phyloP scores from a whole-genome alignment of 495 filamentous ascomycete genomes.

The Mycothermus thermophilus region DNA sequence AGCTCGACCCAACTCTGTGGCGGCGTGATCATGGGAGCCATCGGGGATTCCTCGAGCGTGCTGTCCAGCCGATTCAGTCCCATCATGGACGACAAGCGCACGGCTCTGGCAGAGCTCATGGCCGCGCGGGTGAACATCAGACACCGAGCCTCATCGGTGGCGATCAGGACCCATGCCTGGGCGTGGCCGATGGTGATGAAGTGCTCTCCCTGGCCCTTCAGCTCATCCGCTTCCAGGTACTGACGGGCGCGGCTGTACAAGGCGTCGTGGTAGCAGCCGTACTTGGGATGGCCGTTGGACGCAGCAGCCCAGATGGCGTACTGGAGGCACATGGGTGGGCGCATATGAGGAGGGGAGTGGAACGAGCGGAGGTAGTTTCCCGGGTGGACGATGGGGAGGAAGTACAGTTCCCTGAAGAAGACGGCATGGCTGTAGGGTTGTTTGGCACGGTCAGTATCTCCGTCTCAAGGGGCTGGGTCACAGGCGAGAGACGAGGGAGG shows the following conservation, averaged over 20 bases:
- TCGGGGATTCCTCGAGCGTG: constrained; percentile 19
- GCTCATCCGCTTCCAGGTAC: constrained; percentile 35
- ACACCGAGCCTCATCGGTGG: constrained; percentile 28
- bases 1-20: constrained; percentile 33
- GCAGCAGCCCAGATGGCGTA: constrained; percentile 35
- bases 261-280: constrained; percentile 26
- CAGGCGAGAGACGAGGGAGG: neutral
- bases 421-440: constrained; percentile 26
- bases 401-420: constrained; percentile 27
- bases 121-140: constrained; percentile 31
- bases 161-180: constrained; percentile 32
- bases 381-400: constrained; percentile 29
- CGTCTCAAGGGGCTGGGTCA: neutral
- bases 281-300: constrained; percentile 24
- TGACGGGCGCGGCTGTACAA: constrained; percentile 36
- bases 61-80: constrained; percentile 34
- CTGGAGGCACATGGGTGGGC: constrained; percentile 36
- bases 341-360: constrained; percentile 30
- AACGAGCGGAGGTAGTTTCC: constrained; percentile 27
- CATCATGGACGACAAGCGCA: constrained; percentile 33
- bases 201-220: constrained; percentile 33
- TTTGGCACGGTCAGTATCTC: no score
- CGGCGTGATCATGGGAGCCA: constrained; percentile 23
- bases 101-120: constrained; percentile 29
- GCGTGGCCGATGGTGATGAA: constrained; percentile 34